A percentile compares a stretch with the other conserved stretches of the same genome.
Conservation (phyloP, 2,329 filamentous ascomycete genomes). For the Colletotrichum sp. region DNA sequence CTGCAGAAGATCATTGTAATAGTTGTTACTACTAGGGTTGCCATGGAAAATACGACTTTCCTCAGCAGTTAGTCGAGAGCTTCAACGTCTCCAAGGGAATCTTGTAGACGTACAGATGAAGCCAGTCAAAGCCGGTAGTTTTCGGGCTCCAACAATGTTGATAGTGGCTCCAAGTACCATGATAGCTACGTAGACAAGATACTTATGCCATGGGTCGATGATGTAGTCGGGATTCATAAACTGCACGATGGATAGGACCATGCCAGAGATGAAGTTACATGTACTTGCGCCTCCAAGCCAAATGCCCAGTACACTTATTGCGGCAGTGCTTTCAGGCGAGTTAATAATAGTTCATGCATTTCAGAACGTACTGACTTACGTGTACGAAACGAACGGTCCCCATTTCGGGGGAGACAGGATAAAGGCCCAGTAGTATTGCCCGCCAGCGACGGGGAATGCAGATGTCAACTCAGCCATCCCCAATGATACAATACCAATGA, state of each 20-base stretch:
- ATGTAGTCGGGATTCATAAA: not conserved
- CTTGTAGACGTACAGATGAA: not conserved
- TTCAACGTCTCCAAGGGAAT: not conserved
- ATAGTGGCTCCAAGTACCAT: not conserved
- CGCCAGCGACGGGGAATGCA: conserved; percentile 29
- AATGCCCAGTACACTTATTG: not conserved
- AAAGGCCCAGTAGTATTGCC: conserved; percentile 32
- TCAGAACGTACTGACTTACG: not conserved
- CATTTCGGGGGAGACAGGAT: conserved; percentile 23
- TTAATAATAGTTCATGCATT: not conserved
- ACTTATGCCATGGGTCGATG: not conserved
- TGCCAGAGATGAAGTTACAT: conserved; percentile 21
- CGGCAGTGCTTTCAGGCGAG: not conserved
- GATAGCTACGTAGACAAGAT: not conserved
- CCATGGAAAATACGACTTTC: not conserved
- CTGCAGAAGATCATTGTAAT: not conserved
- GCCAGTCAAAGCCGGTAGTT: not conserved
- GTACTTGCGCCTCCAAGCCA: conserved; percentile 8
- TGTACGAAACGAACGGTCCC: conserved; percentile 25
- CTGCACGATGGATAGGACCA: conserved; percentile 27
- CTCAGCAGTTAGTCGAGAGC: not conserved
- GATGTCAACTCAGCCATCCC: conserved; percentile 32
- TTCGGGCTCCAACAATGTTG: not conserved
- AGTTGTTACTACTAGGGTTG: not conserved
- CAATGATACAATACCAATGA: conserved; percentile 29